A percentile compares a stretch with the other conserved stretches of the same genome.
phyloP scores from a whole-genome alignment of 441 rosid genomes.

The Aleurites moluccanus region DNA sequence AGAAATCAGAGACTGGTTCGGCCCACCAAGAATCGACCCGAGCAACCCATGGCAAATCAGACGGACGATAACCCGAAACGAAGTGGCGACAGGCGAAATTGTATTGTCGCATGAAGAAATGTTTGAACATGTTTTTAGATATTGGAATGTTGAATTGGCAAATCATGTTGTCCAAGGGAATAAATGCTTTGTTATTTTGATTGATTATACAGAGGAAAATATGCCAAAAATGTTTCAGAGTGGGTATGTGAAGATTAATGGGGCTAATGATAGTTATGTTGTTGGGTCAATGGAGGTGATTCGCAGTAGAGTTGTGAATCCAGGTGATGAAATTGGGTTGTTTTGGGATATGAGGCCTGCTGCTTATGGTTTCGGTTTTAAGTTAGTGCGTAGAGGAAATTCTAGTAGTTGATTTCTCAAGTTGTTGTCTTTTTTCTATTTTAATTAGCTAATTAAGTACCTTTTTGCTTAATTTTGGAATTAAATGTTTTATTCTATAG shows the following conservation, averaged over 20 bases:
- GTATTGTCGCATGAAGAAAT: slow-evolving; percentile 22
- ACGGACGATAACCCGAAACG: slow-evolving; percentile 18
- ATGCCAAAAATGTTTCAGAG: slow-evolving; percentile 28
- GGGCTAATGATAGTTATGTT: slow-evolving; percentile 11
- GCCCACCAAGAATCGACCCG: slow-evolving; percentile 11
- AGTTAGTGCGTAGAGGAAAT: slow-evolving; percentile 25
- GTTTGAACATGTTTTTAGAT: slow-evolving; percentile 32
- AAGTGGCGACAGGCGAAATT: slow-evolving; percentile 29
- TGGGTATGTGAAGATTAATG: slow-evolving; percentile 24
- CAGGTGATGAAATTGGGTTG: slow-evolving; percentile 35
- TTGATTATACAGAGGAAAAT: slow-evolving; percentile 36
- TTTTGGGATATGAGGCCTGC: slow-evolving; percentile 32
- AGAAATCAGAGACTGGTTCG: slow-evolving; percentile 24
- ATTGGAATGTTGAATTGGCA: slow-evolving; percentile 30
- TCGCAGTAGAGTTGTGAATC: slow-evolving; percentile 13
- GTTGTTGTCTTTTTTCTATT: not conserved
- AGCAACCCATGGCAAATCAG: slow-evolving; percentile 31
- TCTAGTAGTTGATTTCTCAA: not conserved
- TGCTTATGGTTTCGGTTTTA: slow-evolving; percentile 29
- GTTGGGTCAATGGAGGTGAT: slow-evolving; percentile 33
- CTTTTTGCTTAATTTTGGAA: no score
- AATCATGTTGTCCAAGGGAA: slow-evolving; percentile 25
- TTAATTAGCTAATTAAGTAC: not conserved
- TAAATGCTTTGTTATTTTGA: slow-evolving; percentile 15
- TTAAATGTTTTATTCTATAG: no score